Evolutionary conservation across 805 yeast species (phyloP).

Genomic region (Ogataea chonburiensis): DNA sequence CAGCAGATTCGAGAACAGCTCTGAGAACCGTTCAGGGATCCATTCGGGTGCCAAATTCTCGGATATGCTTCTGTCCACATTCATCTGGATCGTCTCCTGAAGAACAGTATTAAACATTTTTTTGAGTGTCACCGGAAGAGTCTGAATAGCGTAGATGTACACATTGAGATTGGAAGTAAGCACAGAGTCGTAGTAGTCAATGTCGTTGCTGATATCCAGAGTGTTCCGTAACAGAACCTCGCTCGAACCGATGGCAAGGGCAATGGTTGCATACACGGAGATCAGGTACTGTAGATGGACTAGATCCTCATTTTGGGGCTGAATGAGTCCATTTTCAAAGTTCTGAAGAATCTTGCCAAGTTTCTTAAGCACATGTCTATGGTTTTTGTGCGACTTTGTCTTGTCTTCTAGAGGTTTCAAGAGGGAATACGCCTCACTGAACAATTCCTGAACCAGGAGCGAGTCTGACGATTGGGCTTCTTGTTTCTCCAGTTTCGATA

Average conservation of each 20-base stretch:
- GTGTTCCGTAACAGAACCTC: constrained; percentile 40
- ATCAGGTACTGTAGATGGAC: constrained; percentile 25
- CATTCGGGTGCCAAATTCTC: constrained; percentile 25
- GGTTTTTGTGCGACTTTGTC: constrained; percentile 3
- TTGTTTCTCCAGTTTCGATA: constrained; percentile 16
- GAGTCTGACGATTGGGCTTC: constrained; percentile 5
- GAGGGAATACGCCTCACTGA: constrained; percentile 18
- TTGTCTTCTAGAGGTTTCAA: constrained; percentile 20
- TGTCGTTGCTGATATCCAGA: constrained; percentile 41
- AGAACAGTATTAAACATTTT: constrained; percentile 20
- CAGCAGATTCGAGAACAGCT: constrained; percentile 8
- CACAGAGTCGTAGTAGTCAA: constrained; percentile 46
- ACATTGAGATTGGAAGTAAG: constrained; percentile 34
- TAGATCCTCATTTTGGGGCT: constrained; percentile 12
- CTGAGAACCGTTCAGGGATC: constrained; percentile 21
- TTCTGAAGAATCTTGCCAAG: constrained; percentile 11
- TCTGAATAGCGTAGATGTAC: constrained; percentile 41
- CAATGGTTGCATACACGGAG: constrained; percentile 23
- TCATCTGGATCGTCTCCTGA: constrained; percentile 27
- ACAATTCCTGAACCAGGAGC: constrained; percentile 14
- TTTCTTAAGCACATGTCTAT: constrained; percentile 1
- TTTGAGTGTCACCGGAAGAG: constrained; percentile 31
- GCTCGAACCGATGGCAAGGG: constrained; percentile 18
- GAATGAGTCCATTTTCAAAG: constrained; percentile 21
- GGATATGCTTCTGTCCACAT: constrained; percentile 16